Conservation (phyloP, 805 yeast genomes). For the Barnettozyma vustinii region DNA sequence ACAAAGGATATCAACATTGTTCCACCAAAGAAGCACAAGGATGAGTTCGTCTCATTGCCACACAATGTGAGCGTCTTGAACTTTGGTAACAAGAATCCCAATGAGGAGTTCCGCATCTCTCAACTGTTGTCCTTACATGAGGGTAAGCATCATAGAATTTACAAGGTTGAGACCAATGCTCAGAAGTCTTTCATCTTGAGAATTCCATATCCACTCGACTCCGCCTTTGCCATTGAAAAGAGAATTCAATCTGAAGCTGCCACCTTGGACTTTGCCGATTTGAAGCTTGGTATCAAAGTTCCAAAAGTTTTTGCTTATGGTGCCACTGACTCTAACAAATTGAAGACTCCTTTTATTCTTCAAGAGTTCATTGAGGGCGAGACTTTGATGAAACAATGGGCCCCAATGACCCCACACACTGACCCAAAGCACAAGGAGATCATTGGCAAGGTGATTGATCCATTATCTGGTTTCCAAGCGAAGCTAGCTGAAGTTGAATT, state of each 20-base stretch:
- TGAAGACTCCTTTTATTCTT: slow-evolving; percentile 71
- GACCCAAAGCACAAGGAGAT: slow-evolving; percentile 45
- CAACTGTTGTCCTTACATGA: slow-evolving; percentile 84
- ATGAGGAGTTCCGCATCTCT: slow-evolving; percentile 47
- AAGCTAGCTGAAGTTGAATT: slow-evolving; percentile 53
- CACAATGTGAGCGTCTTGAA: slow-evolving; percentile 40
- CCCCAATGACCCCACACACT: slow-evolving; percentile 66
- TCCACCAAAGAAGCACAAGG: slow-evolving; percentile 34
- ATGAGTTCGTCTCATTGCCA: slow-evolving; percentile 37
- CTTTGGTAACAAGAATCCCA: slow-evolving; percentile 40
- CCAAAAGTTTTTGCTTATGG: slow-evolving; percentile 73
- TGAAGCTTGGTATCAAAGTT: slow-evolving; percentile 60
- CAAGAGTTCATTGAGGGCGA: slow-evolving; percentile 79
- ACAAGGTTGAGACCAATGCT: slow-evolving; percentile 61
- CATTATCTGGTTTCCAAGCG: slow-evolving; percentile 63
- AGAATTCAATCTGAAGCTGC: slow-evolving; percentile 89
- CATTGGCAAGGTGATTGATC: slow-evolving; percentile 58
- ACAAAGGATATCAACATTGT: slow-evolving; percentile 22
- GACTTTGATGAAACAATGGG: slow-evolving; percentile 84
- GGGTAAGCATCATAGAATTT: slow-evolving; percentile 90
- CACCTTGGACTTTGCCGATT: slow-evolving; percentile 73
- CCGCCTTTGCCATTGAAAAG: slow-evolving; percentile 57
- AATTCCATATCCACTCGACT: slow-evolving; percentile 75
- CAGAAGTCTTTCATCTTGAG: slow-evolving; percentile 66
- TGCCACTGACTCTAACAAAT: slow-evolving; percentile 50